Evolutionary conservation across 768 basidiomycete species (phyloP).

Genomic region (Trametes cinnabarina): DNA sequence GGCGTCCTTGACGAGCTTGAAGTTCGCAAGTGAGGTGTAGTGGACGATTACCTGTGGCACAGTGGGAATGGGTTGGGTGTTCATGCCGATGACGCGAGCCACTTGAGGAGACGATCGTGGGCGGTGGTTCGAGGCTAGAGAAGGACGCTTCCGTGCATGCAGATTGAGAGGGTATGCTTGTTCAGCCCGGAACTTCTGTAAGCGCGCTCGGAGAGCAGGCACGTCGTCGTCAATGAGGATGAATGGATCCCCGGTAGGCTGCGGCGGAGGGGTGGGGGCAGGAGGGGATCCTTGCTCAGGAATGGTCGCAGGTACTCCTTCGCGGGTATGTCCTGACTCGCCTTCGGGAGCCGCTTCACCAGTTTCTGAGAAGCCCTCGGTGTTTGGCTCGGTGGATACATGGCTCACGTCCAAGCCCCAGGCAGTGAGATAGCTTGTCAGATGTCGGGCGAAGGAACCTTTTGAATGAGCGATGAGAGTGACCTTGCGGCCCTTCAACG

Average conservation of each 20-base stretch:
- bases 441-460: conserved; percentile 86
- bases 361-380: conserved; percentile 38
- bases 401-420: conserved; percentile 96
- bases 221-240: conserved; percentile 94
- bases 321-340: background rate
- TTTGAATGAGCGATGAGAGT: conserved; percentile 82
- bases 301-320: background rate
- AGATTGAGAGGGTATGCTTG: conserved; percentile 42
- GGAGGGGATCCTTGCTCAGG: conserved; percentile 5
- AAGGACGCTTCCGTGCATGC: conserved; percentile 60
- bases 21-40: conserved; percentile 89
- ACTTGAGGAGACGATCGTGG: conserved; percentile 82
- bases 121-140: conserved; percentile 63
- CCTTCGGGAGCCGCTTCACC: conserved; percentile 8
- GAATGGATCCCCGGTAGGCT: conserved; percentile 46
- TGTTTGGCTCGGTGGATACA: conserved; percentile 57
- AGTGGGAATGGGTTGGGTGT: conserved; percentile 30
- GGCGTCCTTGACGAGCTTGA: conserved; percentile 82
- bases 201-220: conserved; percentile 68
- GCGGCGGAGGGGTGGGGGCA: conserved; percentile 12
- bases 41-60: conserved; percentile 61
- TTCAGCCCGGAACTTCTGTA: conserved; percentile 65
- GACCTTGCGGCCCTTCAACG: conserved; percentile 78
- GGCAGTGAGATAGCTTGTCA: conserved; percentile 88
- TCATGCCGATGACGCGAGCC: conserved; percentile 49